Percentiles rank a stretch among this genome's conserved stretches.
phyloP scores from a whole-genome alignment of 2,329 filamentous ascomycete genomes.

The Magnaporthiopsis rhizophila region DNA sequence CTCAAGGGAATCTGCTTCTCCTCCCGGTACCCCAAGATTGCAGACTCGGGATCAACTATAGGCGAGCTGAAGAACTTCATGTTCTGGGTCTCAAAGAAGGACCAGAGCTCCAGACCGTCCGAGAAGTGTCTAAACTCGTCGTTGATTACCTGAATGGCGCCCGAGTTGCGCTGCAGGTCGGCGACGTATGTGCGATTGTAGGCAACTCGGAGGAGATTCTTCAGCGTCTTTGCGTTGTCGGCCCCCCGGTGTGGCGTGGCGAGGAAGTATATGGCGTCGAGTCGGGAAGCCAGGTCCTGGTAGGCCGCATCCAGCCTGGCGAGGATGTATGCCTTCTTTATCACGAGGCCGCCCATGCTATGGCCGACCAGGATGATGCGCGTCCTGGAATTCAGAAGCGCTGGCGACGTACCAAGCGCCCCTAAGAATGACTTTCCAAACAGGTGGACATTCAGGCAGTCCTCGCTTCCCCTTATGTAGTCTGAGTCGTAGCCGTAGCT shows the following conservation, averaged over 20 bases:
- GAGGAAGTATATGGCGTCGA: constrained; percentile 22
- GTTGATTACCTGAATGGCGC: constrained; percentile 18
- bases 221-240: constrained; percentile 19
- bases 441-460: constrained; percentile 23
- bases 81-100: constrained; percentile 20
- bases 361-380: constrained; percentile 25
- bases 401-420: constrained; percentile 17
- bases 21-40: constrained; percentile 17
- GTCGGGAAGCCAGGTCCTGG: constrained; percentile 13
- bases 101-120: constrained; percentile 16
- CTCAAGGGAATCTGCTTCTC: constrained; percentile 18
- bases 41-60: constrained; percentile 19
- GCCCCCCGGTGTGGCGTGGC: constrained; percentile 24
- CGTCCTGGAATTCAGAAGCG: constrained; percentile 12
- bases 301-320: constrained; percentile 14
- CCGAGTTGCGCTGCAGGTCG: constrained; percentile 16
- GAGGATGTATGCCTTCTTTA: constrained; percentile 24
- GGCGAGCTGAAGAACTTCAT: constrained; percentile 10
- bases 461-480: constrained; percentile 18
- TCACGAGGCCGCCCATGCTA: constrained; percentile 27
- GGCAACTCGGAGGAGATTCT: constrained; percentile 16
- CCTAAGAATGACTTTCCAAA: constrained; percentile 23
- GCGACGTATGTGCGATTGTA: constrained; percentile 15
- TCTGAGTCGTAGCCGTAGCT: constrained; percentile 27
- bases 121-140: constrained; percentile 18